Evolutionary conservation across 176 grass and related monocot genomes (phyloP).

Genomic region (Eleusine indica): DNA sequence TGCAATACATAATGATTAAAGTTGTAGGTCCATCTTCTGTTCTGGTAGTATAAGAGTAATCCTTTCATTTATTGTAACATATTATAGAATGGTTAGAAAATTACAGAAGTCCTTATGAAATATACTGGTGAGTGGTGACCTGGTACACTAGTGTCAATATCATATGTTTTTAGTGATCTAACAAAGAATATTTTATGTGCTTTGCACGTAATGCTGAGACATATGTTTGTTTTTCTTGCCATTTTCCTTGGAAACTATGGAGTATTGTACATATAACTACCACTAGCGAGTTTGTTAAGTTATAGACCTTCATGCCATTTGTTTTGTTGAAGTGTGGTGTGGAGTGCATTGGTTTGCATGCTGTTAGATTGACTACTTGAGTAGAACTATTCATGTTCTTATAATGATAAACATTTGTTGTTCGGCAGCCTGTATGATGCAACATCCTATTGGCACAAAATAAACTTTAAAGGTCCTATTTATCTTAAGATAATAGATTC

Average conservation of each 20-base stretch:
- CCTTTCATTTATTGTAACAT: conserved; percentile 13
- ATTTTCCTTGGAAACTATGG: conserved; percentile 10
- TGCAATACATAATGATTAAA: conserved; percentile 23
- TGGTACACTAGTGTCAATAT: neutral
- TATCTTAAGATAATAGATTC: conserved; percentile 4
- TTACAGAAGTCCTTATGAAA: conserved; percentile 23
- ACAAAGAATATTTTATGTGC: neutral
- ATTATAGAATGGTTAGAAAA: conserved; percentile 3
- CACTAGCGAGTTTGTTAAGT: conserved; percentile 4
- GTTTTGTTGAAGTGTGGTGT: conserved; percentile 15
- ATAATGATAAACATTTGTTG: conserved; percentile 4
- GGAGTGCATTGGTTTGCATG: neutral
- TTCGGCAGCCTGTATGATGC: neutral
- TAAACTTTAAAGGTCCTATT: neutral
- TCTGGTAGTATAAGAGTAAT: conserved; percentile 24
- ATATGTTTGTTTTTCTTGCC: neutral
- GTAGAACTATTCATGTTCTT: conserved; percentile 35
- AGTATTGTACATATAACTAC: conserved; percentile 18
- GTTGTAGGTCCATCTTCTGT: conserved; percentile 19
- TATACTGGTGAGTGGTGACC: neutral
- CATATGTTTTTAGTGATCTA: neutral
- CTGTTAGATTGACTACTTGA: conserved; percentile 24
- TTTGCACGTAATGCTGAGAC: neutral
- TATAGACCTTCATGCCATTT: conserved; percentile 16
- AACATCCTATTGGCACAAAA: neutral